Evolutionary conservation across 192 early-diverging fungal genomes (phyloP), one percentile per base, ranked within the genome.

Genomic region (Coemansia sp.): DNA sequence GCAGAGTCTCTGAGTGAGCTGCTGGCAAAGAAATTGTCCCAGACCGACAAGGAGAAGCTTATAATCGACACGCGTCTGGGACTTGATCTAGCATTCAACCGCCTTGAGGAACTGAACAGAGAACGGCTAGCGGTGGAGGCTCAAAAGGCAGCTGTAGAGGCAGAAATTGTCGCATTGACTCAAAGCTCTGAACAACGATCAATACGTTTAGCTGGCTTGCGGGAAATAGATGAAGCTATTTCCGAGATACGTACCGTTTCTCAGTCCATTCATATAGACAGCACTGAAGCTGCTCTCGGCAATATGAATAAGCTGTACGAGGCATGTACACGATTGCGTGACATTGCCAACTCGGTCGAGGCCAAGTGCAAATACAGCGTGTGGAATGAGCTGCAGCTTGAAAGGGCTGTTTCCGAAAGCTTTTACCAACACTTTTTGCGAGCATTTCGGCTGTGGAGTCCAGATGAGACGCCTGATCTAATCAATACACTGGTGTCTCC

Each of bases 311-410:
- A 36, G 3, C 57, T 78, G 20, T 69, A 57, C 21, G 19, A n/a
- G 2, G 19, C 63, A 4, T 70, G 59, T 20, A 38, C 43, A 14
- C 36, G 37, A 6, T 38, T 78, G 46, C 28, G 55, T 52, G 8
- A 20, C 10, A 6, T 47, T 5, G 59, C 68, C 3, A 20, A 12
- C 23, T 37, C 36, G 11, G 31, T 56, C 14, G 64, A 66, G 37
- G 14, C 19, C n/a, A 18, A 20, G 14, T 59, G 60, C 51, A 56
- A 43, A 2, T 78, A 67, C 16, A 57, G 63, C 35, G 64, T 63
- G 7, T 78, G 74, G 74, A 35, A 37, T 20, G 74, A 78, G 44
- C 31, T 78, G 43, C 57, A 47, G 42, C 57, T 78, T 7, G 74
- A 78, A 19, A 48, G 54, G 13, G 63, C 63, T 0, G 53, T 78